Percentiles rank a stretch among this genome's conserved stretches.
Conservation (phyloP, 805 yeast species). For the Teunomyces funiuensis region DNA sequence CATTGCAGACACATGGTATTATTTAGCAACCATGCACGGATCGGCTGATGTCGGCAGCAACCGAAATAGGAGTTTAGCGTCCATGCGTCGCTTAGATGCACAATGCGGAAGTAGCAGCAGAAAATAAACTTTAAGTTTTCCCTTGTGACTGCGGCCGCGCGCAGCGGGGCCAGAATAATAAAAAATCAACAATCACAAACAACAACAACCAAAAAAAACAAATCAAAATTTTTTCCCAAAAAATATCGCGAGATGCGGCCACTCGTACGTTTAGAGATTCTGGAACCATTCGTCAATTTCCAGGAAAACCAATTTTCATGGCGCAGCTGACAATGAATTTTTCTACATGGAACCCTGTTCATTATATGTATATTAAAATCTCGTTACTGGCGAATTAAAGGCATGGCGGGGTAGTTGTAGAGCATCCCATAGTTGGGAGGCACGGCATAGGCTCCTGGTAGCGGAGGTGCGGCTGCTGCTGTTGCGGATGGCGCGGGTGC, state of each 20-base stretch:
- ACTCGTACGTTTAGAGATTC: constrained; percentile 4
- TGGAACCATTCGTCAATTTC: constrained; percentile 3
- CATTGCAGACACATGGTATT: constrained; percentile 11
- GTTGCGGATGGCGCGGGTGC: background rate
- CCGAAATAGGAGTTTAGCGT: background rate
- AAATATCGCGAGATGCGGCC: background rate
- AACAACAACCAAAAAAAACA: no score
- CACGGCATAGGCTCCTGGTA: no score
- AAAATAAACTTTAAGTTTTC: no score
- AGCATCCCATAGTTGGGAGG: constrained; percentile 6
- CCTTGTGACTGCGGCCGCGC: background rate
- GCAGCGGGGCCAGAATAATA: background rate
- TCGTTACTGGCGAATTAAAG: constrained; percentile 11
- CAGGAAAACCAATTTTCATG: background rate
- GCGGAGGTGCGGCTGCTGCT: background rate
- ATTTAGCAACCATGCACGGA: no score
- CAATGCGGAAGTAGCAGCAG: background rate
- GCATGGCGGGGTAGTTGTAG: constrained; percentile 6
- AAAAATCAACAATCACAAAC: no score
- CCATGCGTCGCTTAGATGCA: constrained; percentile 1
- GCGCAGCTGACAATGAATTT: background rate
- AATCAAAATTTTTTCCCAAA: background rate
- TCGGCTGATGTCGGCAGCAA: no score
- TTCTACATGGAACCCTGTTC: background rate
- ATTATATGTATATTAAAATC: background rate